Conservation (phyloP, 2,329 filamentous ascomycete species). For the Neonectria magnoliae region DNA sequence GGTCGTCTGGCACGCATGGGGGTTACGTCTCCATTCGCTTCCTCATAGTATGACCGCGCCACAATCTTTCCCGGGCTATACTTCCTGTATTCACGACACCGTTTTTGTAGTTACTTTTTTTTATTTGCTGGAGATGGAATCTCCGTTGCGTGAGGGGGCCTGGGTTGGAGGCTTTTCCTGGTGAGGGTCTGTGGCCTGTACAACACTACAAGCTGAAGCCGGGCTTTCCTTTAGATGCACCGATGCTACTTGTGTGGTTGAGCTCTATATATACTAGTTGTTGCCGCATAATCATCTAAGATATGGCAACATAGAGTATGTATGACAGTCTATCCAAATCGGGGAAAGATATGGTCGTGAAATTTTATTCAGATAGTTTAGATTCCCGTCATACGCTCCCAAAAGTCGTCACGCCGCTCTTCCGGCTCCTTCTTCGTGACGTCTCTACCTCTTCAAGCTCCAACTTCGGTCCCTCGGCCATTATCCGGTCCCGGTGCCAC, state of each 20-base stretch:
- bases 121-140: conserved; percentile 14
- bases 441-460: conserved; percentile 51
- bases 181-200: background rate
- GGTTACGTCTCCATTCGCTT: conserved; percentile 23
- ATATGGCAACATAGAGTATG: background rate
- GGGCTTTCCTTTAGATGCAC: conserved; percentile 3
- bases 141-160: background rate
- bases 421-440: conserved; percentile 37
- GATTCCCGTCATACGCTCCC: conserved; percentile 31
- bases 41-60: conserved; percentile 11
- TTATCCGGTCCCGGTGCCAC: conserved; percentile 82
- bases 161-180: background rate
- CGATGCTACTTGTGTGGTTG: conserved; percentile 6
- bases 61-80: conserved; percentile 1
- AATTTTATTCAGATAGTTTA: conserved; percentile 14
- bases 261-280: conserved; percentile 14
- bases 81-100: conserved; percentile 12
- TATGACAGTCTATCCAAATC: background rate
- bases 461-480: conserved; percentile 50
- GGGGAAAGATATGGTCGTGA: background rate
- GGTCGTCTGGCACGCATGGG: conserved; percentile 21
- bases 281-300: conserved; percentile 21
- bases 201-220: background rate
- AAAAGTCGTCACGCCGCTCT: conserved; percentile 42
- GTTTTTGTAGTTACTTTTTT: conserved; percentile 5